These are phyloP conservation scores for Penicillium angulare DNA, from an alignment of 495 filamentous ascomycete species.

Conservation along the genomic window DNA sequence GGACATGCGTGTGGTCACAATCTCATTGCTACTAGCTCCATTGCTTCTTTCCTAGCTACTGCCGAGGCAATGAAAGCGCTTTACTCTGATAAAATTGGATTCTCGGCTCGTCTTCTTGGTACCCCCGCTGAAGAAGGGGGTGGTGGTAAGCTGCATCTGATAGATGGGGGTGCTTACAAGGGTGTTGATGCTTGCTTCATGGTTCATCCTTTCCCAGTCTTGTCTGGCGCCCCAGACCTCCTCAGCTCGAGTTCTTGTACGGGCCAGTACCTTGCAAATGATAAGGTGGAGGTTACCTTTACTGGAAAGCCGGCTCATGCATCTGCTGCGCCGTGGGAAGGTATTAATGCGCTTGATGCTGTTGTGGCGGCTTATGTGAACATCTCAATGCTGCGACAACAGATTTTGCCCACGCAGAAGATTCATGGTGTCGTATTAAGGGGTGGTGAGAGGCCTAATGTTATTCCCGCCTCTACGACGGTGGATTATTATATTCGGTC, in stretches of 20 bases:
- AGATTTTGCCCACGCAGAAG: conserved; percentile 46
- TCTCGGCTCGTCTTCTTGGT: conserved; percentile 37
- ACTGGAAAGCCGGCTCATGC: conserved; percentile 53
- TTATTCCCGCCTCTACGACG: conserved; percentile 52
- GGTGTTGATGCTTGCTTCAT: conserved; percentile 50
- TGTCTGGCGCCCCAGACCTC: conserved; percentile 21
- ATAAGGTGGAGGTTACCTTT: conserved; percentile 46
- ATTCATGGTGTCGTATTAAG: conserved; percentile 44
- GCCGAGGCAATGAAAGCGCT: conserved; percentile 28
- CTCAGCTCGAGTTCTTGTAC: conserved; percentile 28
- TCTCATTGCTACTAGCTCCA: conserved; percentile 42
- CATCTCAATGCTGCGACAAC: conserved; percentile 59
- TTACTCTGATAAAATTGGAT: conserved; percentile 7
- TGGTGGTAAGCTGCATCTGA: conserved; percentile 48
- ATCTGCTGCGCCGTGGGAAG: conserved; percentile 60
- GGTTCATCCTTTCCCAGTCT: conserved; percentile 49
- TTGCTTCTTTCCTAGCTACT: conserved; percentile 41
- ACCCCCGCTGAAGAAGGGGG: conserved; percentile 44
- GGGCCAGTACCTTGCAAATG: conserved; percentile 50
- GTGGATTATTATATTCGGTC: conserved; percentile 58
- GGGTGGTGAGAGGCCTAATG: conserved; percentile 47
- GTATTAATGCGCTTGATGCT: conserved; percentile 65
- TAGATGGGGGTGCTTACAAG: conserved; percentile 49
- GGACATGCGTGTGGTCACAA: conserved; percentile 52
- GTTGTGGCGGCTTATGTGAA: conserved; percentile 60